A percentile compares a stretch with the other conserved stretches of the same genome.
Evolutionary conservation across 495 filamentous ascomycete genomes (phyloP).

Genomic region (Aspergillus steynii): DNA sequence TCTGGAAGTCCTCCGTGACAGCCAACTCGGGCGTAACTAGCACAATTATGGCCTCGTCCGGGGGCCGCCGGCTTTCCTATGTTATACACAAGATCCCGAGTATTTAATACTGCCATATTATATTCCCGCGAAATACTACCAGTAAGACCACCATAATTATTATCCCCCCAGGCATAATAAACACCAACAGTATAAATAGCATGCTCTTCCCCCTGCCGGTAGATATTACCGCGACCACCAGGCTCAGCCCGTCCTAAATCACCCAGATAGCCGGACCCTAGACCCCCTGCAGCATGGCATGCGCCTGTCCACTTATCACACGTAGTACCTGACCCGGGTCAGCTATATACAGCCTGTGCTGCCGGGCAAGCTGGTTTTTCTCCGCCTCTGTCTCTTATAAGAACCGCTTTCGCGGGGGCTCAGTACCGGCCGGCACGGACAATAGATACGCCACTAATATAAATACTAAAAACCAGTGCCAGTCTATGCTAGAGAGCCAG

Average conservation of each 20-base stretch:
- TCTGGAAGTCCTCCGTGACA: conserved; percentile 8
- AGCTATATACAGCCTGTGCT: background rate
- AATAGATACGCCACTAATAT: too few relatives aligned
- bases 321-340: too few relatives aligned
- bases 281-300: conserved; percentile 1
- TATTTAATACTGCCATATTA: conserved; percentile 3
- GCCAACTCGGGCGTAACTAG: conserved; percentile 23
- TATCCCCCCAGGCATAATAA: background rate
- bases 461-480: conserved; percentile 10
- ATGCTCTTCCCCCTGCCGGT: conserved; percentile 24
- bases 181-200: conserved; percentile 25
- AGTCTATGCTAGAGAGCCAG: conserved; percentile 12
- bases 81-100: conserved; percentile 9
- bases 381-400: background rate
- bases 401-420: background rate
- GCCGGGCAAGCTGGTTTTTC: background rate
- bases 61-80: conserved; percentile 13
- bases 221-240: conserved; percentile 14
- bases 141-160: conserved; percentile 12
- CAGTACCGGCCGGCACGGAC: too few relatives aligned
- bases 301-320: too few relatives aligned
- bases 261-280: background rate
- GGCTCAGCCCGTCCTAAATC: background rate
- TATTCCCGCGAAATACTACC: conserved; percentile 20
- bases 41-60: conserved; percentile 18